A percentile compares a stretch with the other conserved stretches of the same genome.
phyloP scores from a whole-genome alignment of 2,329 filamentous ascomycete species.

The Colletotrichum gloeosporioides region DNA sequence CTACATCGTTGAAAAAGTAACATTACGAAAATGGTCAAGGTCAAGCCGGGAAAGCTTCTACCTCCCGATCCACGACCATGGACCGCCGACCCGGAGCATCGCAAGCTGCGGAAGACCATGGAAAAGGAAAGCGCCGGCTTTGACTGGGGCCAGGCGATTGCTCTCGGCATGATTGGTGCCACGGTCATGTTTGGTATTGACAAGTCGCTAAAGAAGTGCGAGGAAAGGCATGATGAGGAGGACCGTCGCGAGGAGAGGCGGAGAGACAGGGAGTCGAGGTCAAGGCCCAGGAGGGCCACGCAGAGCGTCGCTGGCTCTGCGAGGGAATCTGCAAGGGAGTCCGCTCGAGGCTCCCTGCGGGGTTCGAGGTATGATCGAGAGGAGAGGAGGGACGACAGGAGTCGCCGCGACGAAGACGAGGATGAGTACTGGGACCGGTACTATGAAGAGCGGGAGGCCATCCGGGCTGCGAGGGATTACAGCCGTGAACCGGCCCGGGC shows the following conservation, averaged over 20 bases:
- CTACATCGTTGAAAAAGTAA: neutral
- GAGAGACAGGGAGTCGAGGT: neutral
- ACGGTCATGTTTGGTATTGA: slow-evolving; percentile 44
- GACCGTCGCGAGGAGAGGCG: slow-evolving; percentile 12
- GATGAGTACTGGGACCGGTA: slow-evolving; percentile 6
- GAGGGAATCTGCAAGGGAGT: neutral
- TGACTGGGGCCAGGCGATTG: slow-evolving; percentile 44
- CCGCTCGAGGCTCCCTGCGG: neutral
- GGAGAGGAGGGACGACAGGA: neutral
- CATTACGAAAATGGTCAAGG: slow-evolving; percentile 5
- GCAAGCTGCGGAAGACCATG: slow-evolving; percentile 39
- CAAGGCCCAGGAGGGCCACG: neutral
- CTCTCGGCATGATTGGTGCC: slow-evolving; percentile 41
- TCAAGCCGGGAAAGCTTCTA: slow-evolving; percentile 23
- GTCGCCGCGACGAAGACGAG: neutral
- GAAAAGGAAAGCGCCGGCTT: slow-evolving; percentile 44
- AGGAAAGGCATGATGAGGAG: slow-evolving; percentile 21
- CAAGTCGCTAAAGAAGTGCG: slow-evolving; percentile 37
- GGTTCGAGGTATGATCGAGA: neutral
- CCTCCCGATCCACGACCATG: slow-evolving; percentile 37
- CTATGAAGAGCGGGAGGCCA: slow-evolving; percentile 6
- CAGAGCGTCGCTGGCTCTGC: neutral
- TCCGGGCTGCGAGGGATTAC: slow-evolving; percentile 3
- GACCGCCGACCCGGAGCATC: slow-evolving; percentile 42
- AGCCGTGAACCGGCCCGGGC: slow-evolving; percentile 2